phyloP scores from a whole-genome alignment of 2,329 filamentous ascomycete genomes.

The Nothopassalora personata region DNA sequence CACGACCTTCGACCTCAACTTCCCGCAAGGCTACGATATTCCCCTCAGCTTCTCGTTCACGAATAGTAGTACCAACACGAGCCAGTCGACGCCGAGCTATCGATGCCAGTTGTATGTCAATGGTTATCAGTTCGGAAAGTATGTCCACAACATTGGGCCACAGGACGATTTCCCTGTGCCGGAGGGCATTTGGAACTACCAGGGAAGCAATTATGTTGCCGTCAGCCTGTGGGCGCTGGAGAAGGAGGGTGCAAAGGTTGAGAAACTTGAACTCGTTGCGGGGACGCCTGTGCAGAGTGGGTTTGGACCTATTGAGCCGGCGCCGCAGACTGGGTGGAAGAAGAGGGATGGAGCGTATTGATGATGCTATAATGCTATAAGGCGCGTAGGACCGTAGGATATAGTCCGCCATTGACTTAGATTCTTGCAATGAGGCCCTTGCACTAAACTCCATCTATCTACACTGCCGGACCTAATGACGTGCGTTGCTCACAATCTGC shows the following conservation, averaged over 20 bases:
- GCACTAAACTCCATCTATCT: too few species aligned
- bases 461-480: background rate
- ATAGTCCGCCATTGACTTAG: background rate
- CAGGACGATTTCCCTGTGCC: slow-evolving; percentile 68
- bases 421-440: background rate
- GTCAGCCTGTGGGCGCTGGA: slow-evolving; percentile 65
- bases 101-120: slow-evolving; percentile 66
- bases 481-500: background rate
- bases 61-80: slow-evolving; percentile 30
- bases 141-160: slow-evolving; percentile 67
- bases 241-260: slow-evolving; percentile 51
- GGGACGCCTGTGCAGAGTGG: slow-evolving; percentile 31
- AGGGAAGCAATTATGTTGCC: slow-evolving; percentile 63
- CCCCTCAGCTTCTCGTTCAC: slow-evolving; percentile 56
- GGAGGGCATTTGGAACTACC: slow-evolving; percentile 66
- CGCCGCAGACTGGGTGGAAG: slow-evolving; percentile 28
- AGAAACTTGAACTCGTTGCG: slow-evolving; percentile 33
- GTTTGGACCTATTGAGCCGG: slow-evolving; percentile 28
- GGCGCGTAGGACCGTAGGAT: too few species aligned
- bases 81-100: slow-evolving; percentile 39
- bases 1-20: slow-evolving; percentile 50
- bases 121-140: slow-evolving; percentile 68
- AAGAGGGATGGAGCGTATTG: slow-evolving; percentile 31
- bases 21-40: slow-evolving; percentile 56
- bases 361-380: background rate